Percentiles rank a stretch among this genome's conserved stretches.
Evolutionary conservation across 139 green algal species (phyloP).

Genomic region (Coelastrella sp.): DNA sequence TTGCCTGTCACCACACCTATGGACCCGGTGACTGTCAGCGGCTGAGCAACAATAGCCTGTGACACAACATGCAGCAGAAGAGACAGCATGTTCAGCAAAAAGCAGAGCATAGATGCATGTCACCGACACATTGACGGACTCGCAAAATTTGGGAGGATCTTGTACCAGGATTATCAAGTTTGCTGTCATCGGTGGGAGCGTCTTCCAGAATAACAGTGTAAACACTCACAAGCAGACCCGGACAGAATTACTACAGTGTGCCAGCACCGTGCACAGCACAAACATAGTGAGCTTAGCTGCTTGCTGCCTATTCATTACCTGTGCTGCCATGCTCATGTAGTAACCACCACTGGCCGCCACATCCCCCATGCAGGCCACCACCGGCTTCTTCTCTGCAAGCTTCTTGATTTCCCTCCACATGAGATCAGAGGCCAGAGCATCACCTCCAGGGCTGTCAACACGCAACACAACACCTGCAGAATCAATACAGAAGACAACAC

Average conservation of each 20-base stretch:
- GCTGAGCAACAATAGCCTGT: constrained; percentile 87
- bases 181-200: not conserved
- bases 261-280: not conserved
- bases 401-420: constrained; percentile 94
- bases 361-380: constrained; percentile 95
- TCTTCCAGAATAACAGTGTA: too few species aligned
- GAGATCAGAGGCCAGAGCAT: constrained; percentile 93
- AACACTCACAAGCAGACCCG: too few species aligned
- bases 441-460: constrained; percentile 90
- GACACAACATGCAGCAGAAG: not conserved
- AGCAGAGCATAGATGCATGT: too few species aligned
- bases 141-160: too few species aligned
- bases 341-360: constrained; percentile 95
- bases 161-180: too few species aligned
- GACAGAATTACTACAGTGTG: not conserved
- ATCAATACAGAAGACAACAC: not conserved
- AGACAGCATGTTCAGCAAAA: not conserved
- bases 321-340: constrained; percentile 94
- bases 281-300: too few species aligned
- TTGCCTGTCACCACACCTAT: constrained; percentile 94
- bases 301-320: not conserved
- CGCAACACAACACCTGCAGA: constrained; percentile 82
- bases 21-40: constrained; percentile 92
- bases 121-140: too few species aligned
- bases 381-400: constrained; percentile 86